Conservation (phyloP, 148 eudicot species). For the Rhododendron ferrugineum region DNA sequence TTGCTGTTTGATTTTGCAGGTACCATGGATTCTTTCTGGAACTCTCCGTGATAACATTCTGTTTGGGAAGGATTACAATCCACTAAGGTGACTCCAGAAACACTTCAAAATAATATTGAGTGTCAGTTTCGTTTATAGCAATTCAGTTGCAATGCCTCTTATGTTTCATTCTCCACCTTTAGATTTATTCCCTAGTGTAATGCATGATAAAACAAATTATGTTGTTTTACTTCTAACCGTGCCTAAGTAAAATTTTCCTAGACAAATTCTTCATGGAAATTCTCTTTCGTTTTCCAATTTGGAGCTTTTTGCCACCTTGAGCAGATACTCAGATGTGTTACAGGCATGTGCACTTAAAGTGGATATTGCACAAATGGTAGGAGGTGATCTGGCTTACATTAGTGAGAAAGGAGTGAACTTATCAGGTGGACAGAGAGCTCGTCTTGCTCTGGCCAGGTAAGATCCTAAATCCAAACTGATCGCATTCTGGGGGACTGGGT, state of each 20-base stretch:
- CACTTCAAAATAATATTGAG: neutral
- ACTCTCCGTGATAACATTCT: conserved; percentile 78
- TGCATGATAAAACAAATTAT: neutral
- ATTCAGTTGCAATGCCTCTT: neutral
- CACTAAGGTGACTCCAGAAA: conserved; percentile 49
- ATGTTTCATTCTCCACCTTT: neutral
- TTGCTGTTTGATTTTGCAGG: conserved; percentile 31
- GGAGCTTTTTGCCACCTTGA: conserved; percentile 10
- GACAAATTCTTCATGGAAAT: neutral
- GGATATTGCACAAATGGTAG: conserved; percentile 71
- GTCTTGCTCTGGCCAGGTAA: conserved; percentile 91
- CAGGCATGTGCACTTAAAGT: conserved; percentile 74
- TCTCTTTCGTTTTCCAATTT: conserved; percentile 8
- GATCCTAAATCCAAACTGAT: neutral
- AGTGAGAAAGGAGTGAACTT: conserved; percentile 88
- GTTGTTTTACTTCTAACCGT: neutral
- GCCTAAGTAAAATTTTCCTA: neutral
- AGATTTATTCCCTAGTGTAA: neutral
- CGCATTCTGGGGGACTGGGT: neutral
- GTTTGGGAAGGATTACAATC: conserved; percentile 63
- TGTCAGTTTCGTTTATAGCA: neutral
- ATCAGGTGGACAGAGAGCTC: conserved; percentile 97
- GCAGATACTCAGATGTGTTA: conserved; percentile 65
- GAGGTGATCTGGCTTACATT: conserved; percentile 77
- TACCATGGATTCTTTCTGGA: conserved; percentile 96